A percentile compares a stretch with the other conserved stretches of the same genome.
Conservation (phyloP, 163 green algal species). For the Trebouxiophyceae sp. region DNA sequence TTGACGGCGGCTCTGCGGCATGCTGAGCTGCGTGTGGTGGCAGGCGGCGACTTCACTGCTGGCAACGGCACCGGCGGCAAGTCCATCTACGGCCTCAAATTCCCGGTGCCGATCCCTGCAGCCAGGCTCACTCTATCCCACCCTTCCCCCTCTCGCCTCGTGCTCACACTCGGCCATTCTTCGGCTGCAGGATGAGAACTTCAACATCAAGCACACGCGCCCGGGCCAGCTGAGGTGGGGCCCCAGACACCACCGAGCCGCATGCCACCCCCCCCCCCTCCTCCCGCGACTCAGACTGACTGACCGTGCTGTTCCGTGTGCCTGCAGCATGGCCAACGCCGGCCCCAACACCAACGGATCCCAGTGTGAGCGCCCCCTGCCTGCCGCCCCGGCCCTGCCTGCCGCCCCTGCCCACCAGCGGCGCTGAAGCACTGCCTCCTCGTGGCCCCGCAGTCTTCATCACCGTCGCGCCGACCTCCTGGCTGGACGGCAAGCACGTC, state of each 20-base stretch:
- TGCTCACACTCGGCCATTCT: not conserved
- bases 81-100: constrained; percentile 2
- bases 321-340: constrained; percentile 96
- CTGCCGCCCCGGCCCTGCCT: not conserved
- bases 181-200: no score
- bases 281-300: no score
- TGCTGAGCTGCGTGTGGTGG: no score
- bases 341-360: constrained; percentile 93
- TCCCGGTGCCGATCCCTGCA: constrained; percentile 9
- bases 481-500: constrained; percentile 83
- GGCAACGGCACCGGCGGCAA: constrained; percentile 34
- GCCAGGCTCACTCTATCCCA: not conserved
- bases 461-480: constrained; percentile 87
- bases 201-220: no score
- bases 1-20: no score
- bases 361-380: constrained; percentile 46
- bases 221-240: no score
- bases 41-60: constrained; percentile 60
- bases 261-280: no score
- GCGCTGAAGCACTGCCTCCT: not conserved
- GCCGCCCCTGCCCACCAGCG: not conserved
- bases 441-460: constrained; percentile 61
- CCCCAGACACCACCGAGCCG: no score
- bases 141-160: not conserved
- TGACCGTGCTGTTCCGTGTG: no score